These are phyloP conservation scores for Coemansia sp. DNA, from an alignment of 192 early-diverging fungal genomes.

Conservation along the genomic window DNA sequence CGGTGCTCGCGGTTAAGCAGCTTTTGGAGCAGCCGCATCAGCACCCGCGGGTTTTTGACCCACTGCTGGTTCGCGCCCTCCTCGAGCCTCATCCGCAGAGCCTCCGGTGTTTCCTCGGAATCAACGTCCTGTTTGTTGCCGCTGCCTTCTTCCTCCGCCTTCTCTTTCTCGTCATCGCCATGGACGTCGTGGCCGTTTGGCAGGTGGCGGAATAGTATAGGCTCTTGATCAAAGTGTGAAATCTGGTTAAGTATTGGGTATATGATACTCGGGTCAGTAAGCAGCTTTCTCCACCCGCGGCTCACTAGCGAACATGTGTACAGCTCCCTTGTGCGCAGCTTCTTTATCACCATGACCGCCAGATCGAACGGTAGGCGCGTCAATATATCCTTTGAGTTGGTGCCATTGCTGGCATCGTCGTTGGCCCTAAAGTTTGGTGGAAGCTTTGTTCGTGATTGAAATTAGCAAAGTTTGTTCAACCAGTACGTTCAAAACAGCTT, in stretches of 20 bases:
- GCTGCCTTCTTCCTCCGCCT: background rate
- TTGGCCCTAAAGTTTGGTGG: background rate
- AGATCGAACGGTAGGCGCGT: conserved; percentile 48
- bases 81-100: conserved; percentile 16
- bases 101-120: conserved; percentile 4
- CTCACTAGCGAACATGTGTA: conserved; percentile 40
- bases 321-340: conserved; percentile 21
- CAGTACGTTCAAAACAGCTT: too few relatives aligned
- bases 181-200: conserved; percentile 17
- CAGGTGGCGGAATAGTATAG: conserved; percentile 39
- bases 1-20: conserved; percentile 36
- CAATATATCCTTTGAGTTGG: conserved; percentile 21
- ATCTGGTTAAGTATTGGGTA: conserved; percentile 28
- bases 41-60: conserved; percentile 34
- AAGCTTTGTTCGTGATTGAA: too few relatives aligned
- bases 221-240: conserved; percentile 53
- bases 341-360: conserved; percentile 26
- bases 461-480: too few relatives aligned
- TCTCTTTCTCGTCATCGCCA: background rate
- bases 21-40: conserved; percentile 36
- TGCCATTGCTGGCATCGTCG: background rate
- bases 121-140: background rate
- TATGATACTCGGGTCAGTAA: conserved; percentile 25
- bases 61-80: conserved; percentile 42
- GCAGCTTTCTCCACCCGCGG: conserved; percentile 28